Evolutionary conservation across 768 basidiomycete genomes (phyloP), one percentile per base, ranked within the genome.

Genomic region (Gloeostereum incarnatum): DNA sequence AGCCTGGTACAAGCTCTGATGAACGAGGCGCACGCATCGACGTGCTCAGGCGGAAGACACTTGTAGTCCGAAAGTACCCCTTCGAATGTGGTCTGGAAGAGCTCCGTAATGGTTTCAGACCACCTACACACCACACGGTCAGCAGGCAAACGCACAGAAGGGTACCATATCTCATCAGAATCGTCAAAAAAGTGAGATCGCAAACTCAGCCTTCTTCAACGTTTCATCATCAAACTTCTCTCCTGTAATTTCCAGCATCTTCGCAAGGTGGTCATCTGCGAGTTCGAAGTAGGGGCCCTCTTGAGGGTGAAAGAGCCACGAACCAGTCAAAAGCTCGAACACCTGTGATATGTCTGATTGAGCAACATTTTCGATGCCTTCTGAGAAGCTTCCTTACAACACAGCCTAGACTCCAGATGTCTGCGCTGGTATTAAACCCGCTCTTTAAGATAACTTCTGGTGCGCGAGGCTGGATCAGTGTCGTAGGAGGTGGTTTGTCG

Each of bases 391-490:
- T 4, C 36, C 48, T 24, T 35, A 51, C 48, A 2, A 57, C 26
- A 27, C 56, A 59, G 6, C 57, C 56, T 10, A 59, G 24, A 11
- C 52, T 42, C 56, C 56, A 58, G 20, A 56, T 44, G 38, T 57
- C 54, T 1, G 52, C 33, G 21, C 41, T 45, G 0, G 54, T 42
- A 2, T 41, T 37, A 26, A 48, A 51, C 25, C 46, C 44, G 3
- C 51, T 46, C 6, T 24, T 40, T 11, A 57, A 38, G 16, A 57
- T 46, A 14, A 50, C 23, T 40, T 58, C 55, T 14, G 54, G 55
- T 1, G 55, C 41, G 20, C 53, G 53, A 14, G 55, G 41, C 35
- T 23, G 7, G 38, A n/a, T 36, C 42, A 43, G 20, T 45, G 31
- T 41, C 31, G 25, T 40, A 3, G n/a, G n/a, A n/a, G n/a, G 49